Evolutionary conservation across 106 monocot genomes (phyloP).

Genomic region (Agapanthus africanus): DNA sequence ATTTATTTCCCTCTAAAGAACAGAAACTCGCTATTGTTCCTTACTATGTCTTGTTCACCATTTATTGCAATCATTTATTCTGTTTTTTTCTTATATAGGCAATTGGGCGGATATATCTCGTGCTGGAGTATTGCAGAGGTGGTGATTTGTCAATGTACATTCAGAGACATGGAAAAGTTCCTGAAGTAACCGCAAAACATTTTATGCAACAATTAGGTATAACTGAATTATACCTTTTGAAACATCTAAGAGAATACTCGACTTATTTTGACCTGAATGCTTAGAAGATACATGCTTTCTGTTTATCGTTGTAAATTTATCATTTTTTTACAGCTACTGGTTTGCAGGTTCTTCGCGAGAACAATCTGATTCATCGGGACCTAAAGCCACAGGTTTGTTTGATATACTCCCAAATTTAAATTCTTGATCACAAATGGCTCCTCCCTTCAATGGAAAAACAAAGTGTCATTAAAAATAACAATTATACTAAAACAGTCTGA

Average conservation of each 20-base stretch:
- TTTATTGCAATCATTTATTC: neutral
- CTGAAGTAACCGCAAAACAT: conserved; percentile 74
- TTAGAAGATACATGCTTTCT: neutral
- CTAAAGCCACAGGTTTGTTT: conserved; percentile 90
- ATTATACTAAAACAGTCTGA: neutral
- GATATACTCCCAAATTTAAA: too few species aligned
- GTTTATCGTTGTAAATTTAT: conserved; percentile 7
- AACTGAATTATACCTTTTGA: conserved; percentile 1
- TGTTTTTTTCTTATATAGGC: conserved; percentile 22
- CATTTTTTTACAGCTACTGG: conserved; percentile 62
- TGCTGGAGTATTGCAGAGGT: conserved; percentile 89
- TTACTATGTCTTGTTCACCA: too few species aligned
- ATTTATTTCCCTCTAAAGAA: neutral
- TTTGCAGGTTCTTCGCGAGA: conserved; percentile 80
- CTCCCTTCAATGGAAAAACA: neutral
- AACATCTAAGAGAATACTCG: neutral
- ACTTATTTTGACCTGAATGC: neutral
- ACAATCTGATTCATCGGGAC: conserved; percentile 90
- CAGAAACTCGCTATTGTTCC: too few species aligned
- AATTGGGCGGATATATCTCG: conserved; percentile 60
- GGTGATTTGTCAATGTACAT: conserved; percentile 80
- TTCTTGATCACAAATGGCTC: neutral
- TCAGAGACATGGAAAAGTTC: conserved; percentile 58
- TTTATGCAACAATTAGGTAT: conserved; percentile 95
- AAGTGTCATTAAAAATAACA: neutral